Evolutionary conservation across 2,329 filamentous ascomycete genomes (phyloP).

Genomic region (Zymoseptoria tritici): DNA sequence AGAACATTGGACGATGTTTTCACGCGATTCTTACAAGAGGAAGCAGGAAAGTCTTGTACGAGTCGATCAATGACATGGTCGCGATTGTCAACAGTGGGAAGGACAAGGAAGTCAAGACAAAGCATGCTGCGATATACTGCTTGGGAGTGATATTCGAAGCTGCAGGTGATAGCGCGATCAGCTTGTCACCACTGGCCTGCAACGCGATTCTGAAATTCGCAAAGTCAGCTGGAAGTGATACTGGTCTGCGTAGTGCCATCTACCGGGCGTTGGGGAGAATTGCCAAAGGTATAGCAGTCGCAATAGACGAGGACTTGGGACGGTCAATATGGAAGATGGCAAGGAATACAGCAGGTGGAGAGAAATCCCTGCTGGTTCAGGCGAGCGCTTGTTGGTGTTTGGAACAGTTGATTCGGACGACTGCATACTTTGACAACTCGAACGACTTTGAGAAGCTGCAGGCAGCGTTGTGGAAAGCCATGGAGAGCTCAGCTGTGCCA

Average conservation of each 20-base stretch:
- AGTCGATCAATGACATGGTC: conserved; percentile 85
- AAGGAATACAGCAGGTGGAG: conserved; percentile 64
- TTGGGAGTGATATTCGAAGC: conserved; percentile 82
- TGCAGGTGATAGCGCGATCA: conserved; percentile 89
- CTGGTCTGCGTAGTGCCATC: conserved; percentile 71
- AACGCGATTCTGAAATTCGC: conserved; percentile 67
- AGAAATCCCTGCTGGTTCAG: conserved; percentile 78
- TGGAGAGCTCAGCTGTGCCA: conserved; percentile 67
- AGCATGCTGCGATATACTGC: conserved; percentile 81
- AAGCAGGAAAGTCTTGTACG: conserved; percentile 85
- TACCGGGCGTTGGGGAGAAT: conserved; percentile 72
- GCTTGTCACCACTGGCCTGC: conserved; percentile 68
- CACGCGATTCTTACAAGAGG: conserved; percentile 75
- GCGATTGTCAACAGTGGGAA: conserved; percentile 66
- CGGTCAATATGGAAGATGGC: conserved; percentile 91
- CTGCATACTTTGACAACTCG: conserved; percentile 76
- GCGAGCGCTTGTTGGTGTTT: conserved; percentile 72
- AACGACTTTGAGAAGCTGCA: conserved; percentile 87
- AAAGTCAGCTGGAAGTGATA: conserved; percentile 71
- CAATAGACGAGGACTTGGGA: conserved; percentile 76
- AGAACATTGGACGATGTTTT: conserved; percentile 79
- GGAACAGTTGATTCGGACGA: conserved; percentile 62
- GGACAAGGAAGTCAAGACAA: conserved; percentile 70
- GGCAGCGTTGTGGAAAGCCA: conserved; percentile 72
- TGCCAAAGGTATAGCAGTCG: conserved; percentile 63